phyloP scores from a whole-genome alignment of 331 rosid genomes.

The Acacia pycnantha region DNA sequence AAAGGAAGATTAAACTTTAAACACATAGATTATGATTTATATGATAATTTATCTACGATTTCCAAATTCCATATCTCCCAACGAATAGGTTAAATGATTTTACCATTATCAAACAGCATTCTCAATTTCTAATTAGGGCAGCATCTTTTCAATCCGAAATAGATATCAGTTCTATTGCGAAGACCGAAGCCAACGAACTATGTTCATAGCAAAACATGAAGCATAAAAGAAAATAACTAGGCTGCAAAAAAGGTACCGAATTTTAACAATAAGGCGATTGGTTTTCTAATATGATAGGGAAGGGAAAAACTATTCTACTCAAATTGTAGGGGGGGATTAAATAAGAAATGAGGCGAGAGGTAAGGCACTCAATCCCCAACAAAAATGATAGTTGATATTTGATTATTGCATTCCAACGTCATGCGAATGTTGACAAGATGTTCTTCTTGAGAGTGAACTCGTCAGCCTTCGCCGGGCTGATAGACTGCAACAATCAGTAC shows the following conservation, averaged over 20 bases:
- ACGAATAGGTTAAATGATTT: neutral
- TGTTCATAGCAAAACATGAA: neutral
- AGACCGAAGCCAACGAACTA: neutral
- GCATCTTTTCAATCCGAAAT: neutral
- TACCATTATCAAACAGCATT: neutral
- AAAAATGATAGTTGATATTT: neutral
- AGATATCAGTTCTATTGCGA: neutral
- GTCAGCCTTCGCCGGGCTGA: constrained; percentile 86
- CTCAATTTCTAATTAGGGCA: neutral
- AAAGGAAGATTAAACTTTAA: neutral
- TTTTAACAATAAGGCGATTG: neutral
- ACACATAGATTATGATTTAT: neutral
- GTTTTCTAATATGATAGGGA: neutral
- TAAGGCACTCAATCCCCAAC: neutral
- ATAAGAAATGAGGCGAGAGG: neutral
- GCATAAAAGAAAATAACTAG: neutral
- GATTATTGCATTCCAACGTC: constrained; percentile 1
- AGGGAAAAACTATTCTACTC: neutral
- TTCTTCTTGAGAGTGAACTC: constrained; percentile 86
- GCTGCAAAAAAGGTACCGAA: neutral
- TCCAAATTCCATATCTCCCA: neutral
- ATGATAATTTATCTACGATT: neutral
- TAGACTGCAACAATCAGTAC: constrained; percentile 52
- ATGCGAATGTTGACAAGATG: constrained; percentile 58
- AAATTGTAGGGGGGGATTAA: neutral